phyloP scores from a whole-genome alignment of 1,284 basidiomycete genomes.

The Testicularia cyperi region DNA sequence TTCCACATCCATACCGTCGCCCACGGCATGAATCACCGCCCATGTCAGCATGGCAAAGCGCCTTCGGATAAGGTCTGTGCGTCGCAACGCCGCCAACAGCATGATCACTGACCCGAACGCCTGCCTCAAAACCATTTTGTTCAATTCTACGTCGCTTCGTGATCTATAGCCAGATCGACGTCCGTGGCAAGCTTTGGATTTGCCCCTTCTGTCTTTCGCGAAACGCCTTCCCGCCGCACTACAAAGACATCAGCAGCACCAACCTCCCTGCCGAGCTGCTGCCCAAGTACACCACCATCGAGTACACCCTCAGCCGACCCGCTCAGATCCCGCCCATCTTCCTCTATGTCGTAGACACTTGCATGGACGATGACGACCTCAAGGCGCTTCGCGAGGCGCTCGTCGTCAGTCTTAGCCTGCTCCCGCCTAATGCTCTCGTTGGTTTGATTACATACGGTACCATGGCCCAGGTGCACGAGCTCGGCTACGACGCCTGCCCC shows the following conservation, averaged over 20 bases:
- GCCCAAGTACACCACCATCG: constrained; percentile 98
- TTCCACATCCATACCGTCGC: no score
- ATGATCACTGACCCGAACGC: no score
- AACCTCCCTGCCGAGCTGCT: constrained; percentile 93
- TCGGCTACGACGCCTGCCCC: constrained; percentile 91
- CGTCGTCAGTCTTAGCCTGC: constrained; percentile 85
- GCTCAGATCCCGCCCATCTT: constrained; percentile 93
- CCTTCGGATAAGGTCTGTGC: no score
- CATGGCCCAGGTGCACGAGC: constrained; percentile 98
- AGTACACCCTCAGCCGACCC: constrained; percentile 91
- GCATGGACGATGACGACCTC: constrained; percentile 91
- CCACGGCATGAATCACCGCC: no score
- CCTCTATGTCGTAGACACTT: constrained; percentile 95
- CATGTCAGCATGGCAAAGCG: no score
- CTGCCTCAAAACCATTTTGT: neutral
- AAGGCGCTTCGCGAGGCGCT: constrained; percentile 90
- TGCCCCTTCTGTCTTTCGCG: constrained; percentile 96
- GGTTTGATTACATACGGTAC: constrained; percentile 95
- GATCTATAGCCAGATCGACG: constrained; percentile 90
- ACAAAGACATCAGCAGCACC: constrained; percentile 97
- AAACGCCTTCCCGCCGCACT: constrained; percentile 96
- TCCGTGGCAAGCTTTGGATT: constrained; percentile 97
- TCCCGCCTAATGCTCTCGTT: constrained; percentile 90
- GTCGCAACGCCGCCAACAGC: no score
- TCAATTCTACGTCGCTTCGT: neutral